phyloP scores from a whole-genome alignment of 1,139 yeast species.

The Yamadazyma diospyri region DNA sequence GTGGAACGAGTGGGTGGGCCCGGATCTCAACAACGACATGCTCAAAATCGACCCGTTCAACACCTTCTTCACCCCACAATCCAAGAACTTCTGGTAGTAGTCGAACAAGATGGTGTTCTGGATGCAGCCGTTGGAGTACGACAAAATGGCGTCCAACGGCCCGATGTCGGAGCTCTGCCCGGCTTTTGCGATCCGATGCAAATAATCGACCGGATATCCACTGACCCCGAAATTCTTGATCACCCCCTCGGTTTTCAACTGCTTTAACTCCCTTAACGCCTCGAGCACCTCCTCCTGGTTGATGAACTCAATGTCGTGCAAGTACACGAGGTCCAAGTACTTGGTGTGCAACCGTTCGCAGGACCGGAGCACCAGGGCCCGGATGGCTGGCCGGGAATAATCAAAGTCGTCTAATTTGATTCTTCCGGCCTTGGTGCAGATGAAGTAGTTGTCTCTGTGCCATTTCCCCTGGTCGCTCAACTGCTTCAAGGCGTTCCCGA shows the following conservation, averaged over 20 bases:
- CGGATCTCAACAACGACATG: conserved; percentile 78
- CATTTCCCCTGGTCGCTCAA: conserved; percentile 29
- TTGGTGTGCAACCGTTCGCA: conserved; percentile 58
- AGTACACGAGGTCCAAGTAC: conserved; percentile 75
- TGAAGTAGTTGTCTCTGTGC: conserved; percentile 60
- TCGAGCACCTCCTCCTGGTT: conserved; percentile 48
- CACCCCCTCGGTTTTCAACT: conserved; percentile 61
- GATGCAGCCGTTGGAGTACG: conserved; percentile 79
- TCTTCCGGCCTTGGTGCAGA: conserved; percentile 89
- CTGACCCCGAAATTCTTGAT: conserved; percentile 71
- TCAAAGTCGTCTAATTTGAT: conserved; percentile 66
- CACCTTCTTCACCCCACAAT: conserved; percentile 55
- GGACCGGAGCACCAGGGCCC: conserved; percentile 63
- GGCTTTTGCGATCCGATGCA: conserved; percentile 46
- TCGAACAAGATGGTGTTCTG: conserved; percentile 65
- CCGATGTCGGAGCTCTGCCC: conserved; percentile 38
- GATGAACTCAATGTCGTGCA: conserved; percentile 89
- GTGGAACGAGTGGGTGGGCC: conserved; percentile 70
- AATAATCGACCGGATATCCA: conserved; percentile 79
- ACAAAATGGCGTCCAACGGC: conserved; percentile 67
- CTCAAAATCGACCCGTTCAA: conserved; percentile 83
- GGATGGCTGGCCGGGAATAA: conserved; percentile 59
- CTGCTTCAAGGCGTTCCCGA: conserved; percentile 61
- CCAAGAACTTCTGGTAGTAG: conserved; percentile 49
- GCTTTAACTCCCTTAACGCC: conserved; percentile 60